These are phyloP conservation scores for Leishmania lainsoni DNA, from an alignment of 208 protist species.

Conservation along the genomic window DNA sequence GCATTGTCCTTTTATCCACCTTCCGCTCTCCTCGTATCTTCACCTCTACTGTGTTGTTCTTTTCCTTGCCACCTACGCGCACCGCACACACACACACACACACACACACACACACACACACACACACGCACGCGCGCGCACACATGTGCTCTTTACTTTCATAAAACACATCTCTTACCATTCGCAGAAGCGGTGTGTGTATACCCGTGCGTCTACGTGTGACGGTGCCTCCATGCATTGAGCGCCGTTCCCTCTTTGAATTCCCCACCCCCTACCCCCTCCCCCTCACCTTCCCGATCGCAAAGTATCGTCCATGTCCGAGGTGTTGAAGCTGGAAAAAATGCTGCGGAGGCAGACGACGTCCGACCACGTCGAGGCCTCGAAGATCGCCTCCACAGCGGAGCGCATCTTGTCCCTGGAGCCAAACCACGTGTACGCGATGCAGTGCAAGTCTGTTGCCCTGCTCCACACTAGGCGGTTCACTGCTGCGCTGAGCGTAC, in stretches of 20 bases:
- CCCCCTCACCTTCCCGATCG: not conserved
- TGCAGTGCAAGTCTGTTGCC: constrained; percentile 73
- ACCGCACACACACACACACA: not conserved
- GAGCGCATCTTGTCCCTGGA: constrained; percentile 72
- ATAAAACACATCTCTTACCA: not conserved
- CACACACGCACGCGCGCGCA: not conserved
- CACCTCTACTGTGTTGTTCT: not conserved
- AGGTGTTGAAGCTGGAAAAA: constrained; percentile 68
- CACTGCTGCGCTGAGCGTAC: constrained; percentile 53
- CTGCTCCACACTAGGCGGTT: constrained; percentile 69
- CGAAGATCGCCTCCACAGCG: constrained; percentile 51
- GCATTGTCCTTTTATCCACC: not conserved
- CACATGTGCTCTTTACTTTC: not conserved
- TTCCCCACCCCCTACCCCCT: not conserved
- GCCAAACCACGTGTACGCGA: constrained; percentile 54
- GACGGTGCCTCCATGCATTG: no score
- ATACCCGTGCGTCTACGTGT: not conserved
- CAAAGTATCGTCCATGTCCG: constrained; percentile 43
- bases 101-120: not conserved
- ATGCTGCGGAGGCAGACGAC: constrained; percentile 55
- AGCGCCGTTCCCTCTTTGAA: not conserved
- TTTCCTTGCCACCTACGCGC: not conserved
- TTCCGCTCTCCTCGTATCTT: not conserved
- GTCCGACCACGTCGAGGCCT: constrained; percentile 41
- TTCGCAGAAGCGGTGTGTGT: not conserved